Base-by-base conservation (phyloP, 1,139 yeast species). In the Williopsis jadinii region DNA sequence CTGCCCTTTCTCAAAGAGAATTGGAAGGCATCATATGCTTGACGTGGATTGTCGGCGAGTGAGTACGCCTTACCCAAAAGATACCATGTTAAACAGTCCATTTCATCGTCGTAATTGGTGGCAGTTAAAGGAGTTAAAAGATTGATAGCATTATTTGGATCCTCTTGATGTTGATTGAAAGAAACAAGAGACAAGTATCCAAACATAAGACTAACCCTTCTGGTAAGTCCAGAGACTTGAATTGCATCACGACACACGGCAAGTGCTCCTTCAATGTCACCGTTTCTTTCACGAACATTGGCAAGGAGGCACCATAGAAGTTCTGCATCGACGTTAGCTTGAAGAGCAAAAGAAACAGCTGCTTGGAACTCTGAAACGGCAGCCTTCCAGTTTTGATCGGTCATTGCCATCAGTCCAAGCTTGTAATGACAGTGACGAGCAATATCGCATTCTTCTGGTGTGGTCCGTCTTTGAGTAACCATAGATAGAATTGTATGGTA, bases 1-100 rank as follows among this genome's bases (percentile, higher is more conserved):
- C 79, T 71, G 0, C 80, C 77, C 37, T 77, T 64, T 46, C 73
- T 67, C 41, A 80, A 60, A 2, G 84, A 80, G 33, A 70, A 65
- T 54, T 79, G 84, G 48, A 73, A 73, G 14, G 74, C 70, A 45
- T 76, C 77, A 53, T 77, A 80, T 2, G 83, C 78, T 39, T 67
- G 64, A 32, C 77, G 58, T 29, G 78, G 78, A 37, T 68, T 63
- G 43, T 68, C 72, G 28, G 68, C 53, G 34, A 68, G 50, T 11
- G 74, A 62, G 50, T 75, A 71, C 0, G 80, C 80, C 46, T 68
- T 68, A 2, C 83, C 80, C 34, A 77, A 55, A n/a, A 77, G 61
- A 46, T 73, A 75, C 58, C 58, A 54, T 3, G 83, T 81, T 39
- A 78, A 61, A 48, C 76, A 77, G 48, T 75, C 79, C 10, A 70